Conservation (phyloP, 768 basidiomycete species). For the Inosperma sp. region DNA sequence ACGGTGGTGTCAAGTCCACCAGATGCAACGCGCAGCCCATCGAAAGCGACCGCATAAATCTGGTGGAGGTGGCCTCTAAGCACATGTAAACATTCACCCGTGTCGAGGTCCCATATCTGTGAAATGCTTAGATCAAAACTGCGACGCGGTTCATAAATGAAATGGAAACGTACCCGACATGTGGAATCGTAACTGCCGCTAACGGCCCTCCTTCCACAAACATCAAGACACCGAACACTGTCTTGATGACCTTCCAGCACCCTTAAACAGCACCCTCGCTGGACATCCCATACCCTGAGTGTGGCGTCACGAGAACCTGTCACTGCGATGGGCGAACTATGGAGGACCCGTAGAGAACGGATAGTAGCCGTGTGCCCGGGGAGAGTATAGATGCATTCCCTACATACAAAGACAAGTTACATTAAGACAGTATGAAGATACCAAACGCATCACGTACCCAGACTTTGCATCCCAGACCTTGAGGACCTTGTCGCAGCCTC, state of each 20-base stretch:
- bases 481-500: constrained; percentile 90
- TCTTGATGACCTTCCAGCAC: constrained; percentile 71
- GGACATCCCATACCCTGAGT: constrained; percentile 90
- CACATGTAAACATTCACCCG: constrained; percentile 79
- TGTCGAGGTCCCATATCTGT: constrained; percentile 88
- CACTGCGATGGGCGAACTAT: constrained; percentile 83
- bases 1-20: constrained; percentile 94
- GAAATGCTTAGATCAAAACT: background rate
- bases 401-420: constrained; percentile 16
- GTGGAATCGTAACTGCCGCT: constrained; percentile 93
- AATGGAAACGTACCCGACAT: constrained; percentile 55
- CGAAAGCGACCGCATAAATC: constrained; percentile 89
- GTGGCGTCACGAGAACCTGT: constrained; percentile 86
- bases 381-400: constrained; percentile 72
- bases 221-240: constrained; percentile 86
- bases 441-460: constrained; percentile 50
- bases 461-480: constrained; percentile 87
- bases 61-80: constrained; percentile 82
- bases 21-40: constrained; percentile 75
- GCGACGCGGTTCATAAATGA: background rate
- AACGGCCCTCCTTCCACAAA: constrained; percentile 76
- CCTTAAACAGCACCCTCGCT: constrained; percentile 61
- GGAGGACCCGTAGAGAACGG: constrained; percentile 82
- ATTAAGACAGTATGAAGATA: background rate
- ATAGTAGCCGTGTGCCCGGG: constrained; percentile 87